phyloP scores from a whole-genome alignment of 2,329 filamentous ascomycete genomes.

The Raffaelea ambrosiae region DNA sequence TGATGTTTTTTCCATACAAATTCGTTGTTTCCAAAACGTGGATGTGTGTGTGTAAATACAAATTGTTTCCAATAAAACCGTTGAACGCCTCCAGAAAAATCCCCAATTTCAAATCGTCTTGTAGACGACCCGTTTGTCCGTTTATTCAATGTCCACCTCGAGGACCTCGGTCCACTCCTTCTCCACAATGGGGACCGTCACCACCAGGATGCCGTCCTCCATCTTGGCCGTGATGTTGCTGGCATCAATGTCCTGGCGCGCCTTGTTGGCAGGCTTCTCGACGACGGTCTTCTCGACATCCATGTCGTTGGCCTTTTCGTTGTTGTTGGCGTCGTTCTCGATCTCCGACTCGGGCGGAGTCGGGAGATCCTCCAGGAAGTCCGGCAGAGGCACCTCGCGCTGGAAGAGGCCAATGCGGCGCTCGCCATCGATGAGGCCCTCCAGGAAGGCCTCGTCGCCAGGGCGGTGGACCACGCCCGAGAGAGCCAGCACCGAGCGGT shows the following conservation, averaged over 20 bases:
- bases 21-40: no score
- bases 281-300: constrained; percentile 29
- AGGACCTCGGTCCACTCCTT: constrained; percentile 56
- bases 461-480: constrained; percentile 67
- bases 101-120: no score
- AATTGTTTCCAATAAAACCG: no score
- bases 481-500: constrained; percentile 56
- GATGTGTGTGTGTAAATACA: no score
- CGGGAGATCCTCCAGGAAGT: constrained; percentile 7
- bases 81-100: no score
- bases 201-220: constrained; percentile 66
- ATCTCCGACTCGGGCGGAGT: not conserved
- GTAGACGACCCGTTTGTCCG: not conserved
- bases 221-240: constrained; percentile 65
- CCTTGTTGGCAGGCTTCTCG: constrained; percentile 29
- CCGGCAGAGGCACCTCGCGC: constrained; percentile 56
- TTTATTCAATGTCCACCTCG: constrained; percentile 48
- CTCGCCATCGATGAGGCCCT: constrained; percentile 55
- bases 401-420: constrained; percentile 68
- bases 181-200: constrained; percentile 70
- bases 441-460: constrained; percentile 60
- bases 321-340: not conserved
- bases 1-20: no score
- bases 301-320: not conserved
- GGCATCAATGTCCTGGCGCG: constrained; percentile 55